Evolutionary conservation across 345 rosid species (phyloP).

Genomic region (Lenwebbia sp.): DNA sequence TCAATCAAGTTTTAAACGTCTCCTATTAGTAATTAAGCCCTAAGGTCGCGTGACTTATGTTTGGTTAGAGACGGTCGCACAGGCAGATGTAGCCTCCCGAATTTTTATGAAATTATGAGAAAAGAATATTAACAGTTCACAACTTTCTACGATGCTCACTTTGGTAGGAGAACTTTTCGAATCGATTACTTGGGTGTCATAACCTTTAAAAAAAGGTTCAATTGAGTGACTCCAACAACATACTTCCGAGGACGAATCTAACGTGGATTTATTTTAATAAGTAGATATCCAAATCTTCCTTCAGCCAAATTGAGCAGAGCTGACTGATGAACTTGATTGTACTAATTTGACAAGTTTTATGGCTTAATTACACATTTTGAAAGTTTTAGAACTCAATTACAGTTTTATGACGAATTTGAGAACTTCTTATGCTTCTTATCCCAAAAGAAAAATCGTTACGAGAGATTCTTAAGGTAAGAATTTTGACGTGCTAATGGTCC

Average conservation of each 20-base stretch:
- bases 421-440: not conserved
- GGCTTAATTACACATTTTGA: not conserved
- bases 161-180: not conserved
- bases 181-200: not conserved
- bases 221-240: not conserved
- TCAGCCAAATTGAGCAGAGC: not conserved
- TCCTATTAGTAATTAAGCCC: not conserved
- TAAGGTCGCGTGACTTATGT: not conserved
- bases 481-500: not conserved
- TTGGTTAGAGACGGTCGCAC: not conserved
- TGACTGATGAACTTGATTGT: fast-evolving
- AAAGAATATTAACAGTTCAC: not conserved
- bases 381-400: not conserved
- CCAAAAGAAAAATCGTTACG: not conserved
- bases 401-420: fast-evolving
- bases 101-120: not conserved
- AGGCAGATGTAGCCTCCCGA: not conserved
- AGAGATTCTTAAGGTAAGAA: not conserved
- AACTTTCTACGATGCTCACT: not conserved
- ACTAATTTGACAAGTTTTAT: not conserved
- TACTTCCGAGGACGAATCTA: not conserved
- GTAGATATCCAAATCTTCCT: too few relatives aligned
- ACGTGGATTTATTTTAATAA: too few relatives aligned
- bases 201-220: not conserved
- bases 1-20: not conserved